Base-by-base conservation (phyloP, 2,329 filamentous ascomycete species). In the Chaetomium strumarium region DNA sequence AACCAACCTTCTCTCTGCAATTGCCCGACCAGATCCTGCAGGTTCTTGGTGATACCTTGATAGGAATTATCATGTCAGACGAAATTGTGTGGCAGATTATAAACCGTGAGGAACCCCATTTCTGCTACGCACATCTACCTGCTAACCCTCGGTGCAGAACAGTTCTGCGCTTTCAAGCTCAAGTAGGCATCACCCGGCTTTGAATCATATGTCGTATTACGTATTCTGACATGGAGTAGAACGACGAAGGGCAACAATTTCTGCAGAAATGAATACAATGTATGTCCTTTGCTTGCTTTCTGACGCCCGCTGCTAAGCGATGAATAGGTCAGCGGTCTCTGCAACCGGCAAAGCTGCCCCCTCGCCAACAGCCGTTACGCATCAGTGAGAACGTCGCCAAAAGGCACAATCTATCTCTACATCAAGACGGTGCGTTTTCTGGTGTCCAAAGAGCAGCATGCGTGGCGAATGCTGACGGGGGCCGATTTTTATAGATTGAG, bases 11-110 rank as follows among this genome's bases (percentile, higher is more conserved):
- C 33, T 31, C 31, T 31, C 11, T 16, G 29, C 10, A 9, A 34
- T 13, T 29, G n/a, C 20, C 20, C 31, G 8, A 39, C 36, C 43
- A 30, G 7, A 33, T 30, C 29, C 8, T n/a, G 20, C 36, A n/a
- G 11, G 16, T 13, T 40, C 10, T 16, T 7, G 13, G 12, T 20
- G 13, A 8, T 19, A 39, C 11, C 20, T 17, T 38, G 33, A 43
- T 31, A 41, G 55, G 17, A 52, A 66, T 33, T 64, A 72, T 55
- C 52, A 95, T 93, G 88, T 95, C 90, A 58, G 92, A 97, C 77
- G 92, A 97, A 72, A 95, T 97, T 60, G 86, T 97, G 59, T 99
- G 93, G 93, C 85, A 91, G 69, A 88, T 96, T 53, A 96, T 96
- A 62, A 95, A 95, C 72, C 88, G 61, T 63, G 51, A 49, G 61